These are phyloP conservation scores for Myxozyma melibiosi DNA, from an alignment of 805 yeast genomes.

Conservation along the genomic window DNA sequence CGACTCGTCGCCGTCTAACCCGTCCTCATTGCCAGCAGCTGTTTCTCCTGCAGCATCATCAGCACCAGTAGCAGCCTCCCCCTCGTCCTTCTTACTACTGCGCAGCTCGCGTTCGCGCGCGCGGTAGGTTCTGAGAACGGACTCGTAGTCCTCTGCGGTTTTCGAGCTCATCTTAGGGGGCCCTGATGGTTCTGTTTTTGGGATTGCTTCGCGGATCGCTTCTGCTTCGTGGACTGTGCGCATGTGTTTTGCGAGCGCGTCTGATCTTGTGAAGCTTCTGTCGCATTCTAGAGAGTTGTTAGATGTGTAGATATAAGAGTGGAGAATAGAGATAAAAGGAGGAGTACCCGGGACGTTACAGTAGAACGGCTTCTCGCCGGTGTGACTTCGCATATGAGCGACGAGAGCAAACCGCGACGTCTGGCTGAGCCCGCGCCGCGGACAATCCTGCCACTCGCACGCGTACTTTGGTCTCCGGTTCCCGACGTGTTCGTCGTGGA, in stretches of 20 bases:
- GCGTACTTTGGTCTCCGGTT: constrained; percentile 46
- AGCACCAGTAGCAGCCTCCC: not conserved
- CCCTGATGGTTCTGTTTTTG: constrained; percentile 11
- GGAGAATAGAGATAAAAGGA: not conserved
- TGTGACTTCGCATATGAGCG: constrained; percentile 65
- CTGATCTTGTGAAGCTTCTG: constrained; percentile 59
- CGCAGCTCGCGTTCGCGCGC: not conserved
- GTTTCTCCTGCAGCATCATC: not conserved
- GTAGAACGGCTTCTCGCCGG: constrained; percentile 65
- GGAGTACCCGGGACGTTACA: constrained; percentile 52
- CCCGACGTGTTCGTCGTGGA: constrained; percentile 47
- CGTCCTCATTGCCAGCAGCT: constrained; percentile 2
- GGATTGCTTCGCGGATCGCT: constrained; percentile 11
- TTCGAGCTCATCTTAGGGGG: constrained; percentile 17
- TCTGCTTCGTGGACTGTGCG: constrained; percentile 58
- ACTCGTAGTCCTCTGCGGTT: constrained; percentile 10
- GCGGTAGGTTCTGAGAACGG: constrained; percentile 2
- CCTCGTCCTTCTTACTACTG: not conserved
- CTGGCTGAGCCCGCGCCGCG: constrained; percentile 53
- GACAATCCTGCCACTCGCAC: constrained; percentile 67
- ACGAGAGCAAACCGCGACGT: constrained; percentile 60
- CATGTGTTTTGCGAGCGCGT: constrained; percentile 66
- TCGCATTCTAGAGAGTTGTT: constrained; percentile 51
- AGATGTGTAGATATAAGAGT: not conserved
- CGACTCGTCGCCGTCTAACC: constrained; percentile 29